Base-by-base conservation (phyloP, 2,329 filamentous ascomycete species). In the Calonectria hongkongensis region DNA sequence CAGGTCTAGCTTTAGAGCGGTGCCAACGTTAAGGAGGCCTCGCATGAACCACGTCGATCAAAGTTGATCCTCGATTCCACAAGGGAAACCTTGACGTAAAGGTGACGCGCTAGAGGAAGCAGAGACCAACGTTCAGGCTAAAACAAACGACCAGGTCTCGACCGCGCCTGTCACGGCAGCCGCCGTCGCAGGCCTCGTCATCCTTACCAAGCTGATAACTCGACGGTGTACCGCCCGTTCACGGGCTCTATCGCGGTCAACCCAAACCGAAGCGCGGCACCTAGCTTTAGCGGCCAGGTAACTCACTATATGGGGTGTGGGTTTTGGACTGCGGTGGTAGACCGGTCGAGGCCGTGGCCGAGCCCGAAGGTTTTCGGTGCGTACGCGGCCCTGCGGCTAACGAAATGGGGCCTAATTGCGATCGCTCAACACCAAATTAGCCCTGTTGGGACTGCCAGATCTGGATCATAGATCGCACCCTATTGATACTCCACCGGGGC, bases 1-100 rank as follows among this genome's bases (percentile, higher is more conserved):
- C 50, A n/a, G 33, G 9, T 39, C 51, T 39, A 36, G 12, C 18
- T 39, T 56, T 39, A 25, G 16, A 36, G 30, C 51, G 51, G 51
- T 30, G 51, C 39, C 30, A 56, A 56, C 30, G 51, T 36, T 36
- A 56, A 56, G 33, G 51, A 56, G 51, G 30, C 51, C 51, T 56
- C 51, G 10, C 18, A 28, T 18, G 3, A 33, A n/a, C 21, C 33
- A 10, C 33, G 47, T 15, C 47, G 25, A 54, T 12, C 28, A 39
- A 13, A 36, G 51, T 56, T 36, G 51, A 15, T 21, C n/a, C n/a
- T 12, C 12, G 21, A 56, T 56, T 25, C 51, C 30, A 21, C 12
- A 12, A n/a, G 25, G 18, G 7, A 33, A 16, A 39, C 18, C 51
- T 56, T 56, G 51, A 13, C 51, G 30, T 10, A 7, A 21, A 21